phyloP scores from a whole-genome alignment of 306 rosid species.

The cucumber (Cucumis sativus) region Cucumber_9930_V3 NC_026659.2:20676501-20677000 shows the following conservation, averaged over 20 bases:
- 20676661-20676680: constrained; percentile 31
- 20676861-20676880: neutral
- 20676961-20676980: neutral
- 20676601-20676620: neutral
- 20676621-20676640: constrained; percentile 7
- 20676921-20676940: neutral
- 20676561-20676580: neutral
- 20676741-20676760: constrained; percentile 27
- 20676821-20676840: neutral
- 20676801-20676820: constrained; percentile 16
- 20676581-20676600: neutral
- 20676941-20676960: neutral
- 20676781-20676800: neutral
- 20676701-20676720: constrained; percentile 23
- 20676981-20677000: neutral
- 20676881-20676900: neutral
- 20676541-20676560: neutral
- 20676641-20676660: constrained; percentile 27
- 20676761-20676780: constrained; percentile 15
- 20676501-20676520: neutral
- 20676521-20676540: neutral
- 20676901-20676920: neutral
- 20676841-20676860: neutral
- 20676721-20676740: constrained; percentile 14
- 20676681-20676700: constrained; percentile 20